Evolutionary conservation across 1,284 basidiomycete species (phyloP), one percentile per base, ranked within the genome.

Genomic region (Mycosarcoma mackinlayi): DNA sequence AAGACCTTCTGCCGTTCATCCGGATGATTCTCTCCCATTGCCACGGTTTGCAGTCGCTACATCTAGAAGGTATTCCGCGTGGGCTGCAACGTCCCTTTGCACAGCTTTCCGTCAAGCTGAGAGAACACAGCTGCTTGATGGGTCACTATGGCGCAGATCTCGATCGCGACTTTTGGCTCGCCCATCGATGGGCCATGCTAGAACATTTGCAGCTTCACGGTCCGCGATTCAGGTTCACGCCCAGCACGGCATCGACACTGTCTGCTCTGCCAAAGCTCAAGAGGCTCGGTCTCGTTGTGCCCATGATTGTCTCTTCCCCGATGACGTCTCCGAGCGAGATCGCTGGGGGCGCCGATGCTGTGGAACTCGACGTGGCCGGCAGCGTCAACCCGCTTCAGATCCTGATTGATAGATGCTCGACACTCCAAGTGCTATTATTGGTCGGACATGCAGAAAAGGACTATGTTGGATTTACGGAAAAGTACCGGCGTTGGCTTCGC

Each of bases 181-280:
- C 53, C 1, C 11, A 27, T 0, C 31, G 61, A 1, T 70, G 67
- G 67, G 44, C 10, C 18, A 11, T 24, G 8, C 34, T 70, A 4
- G 45, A n/a, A 3, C 31, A 53, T 11, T 11, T 70, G 16, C 67
- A 70, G 34, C 40, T 70, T n/a, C 61, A 70, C 23, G 67, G 67
- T 3, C 67, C 67, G 6, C 51, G 53, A 1, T 59, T 70, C 14
- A 9, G 51, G 4, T 49, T 70, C 25, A 64, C 56, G 7, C 13
- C 51, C 0, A 14, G 24, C 6, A 49, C 40, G 1, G 57, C 57
- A 6, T 13, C 27, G 3, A 42, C 53, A 1, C n/a, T 70, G 1
- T 45, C 56, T 4, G 10, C 30, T 5, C 28, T 70, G 1, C 61
- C 57, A 0, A 31, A 27, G 18, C 60, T 70, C 18, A 40, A 28